These are phyloP conservation scores for Albifimbria verrucaria DNA, from an alignment of 2,329 filamentous ascomycete genomes.

Conservation along the genomic window DNA sequence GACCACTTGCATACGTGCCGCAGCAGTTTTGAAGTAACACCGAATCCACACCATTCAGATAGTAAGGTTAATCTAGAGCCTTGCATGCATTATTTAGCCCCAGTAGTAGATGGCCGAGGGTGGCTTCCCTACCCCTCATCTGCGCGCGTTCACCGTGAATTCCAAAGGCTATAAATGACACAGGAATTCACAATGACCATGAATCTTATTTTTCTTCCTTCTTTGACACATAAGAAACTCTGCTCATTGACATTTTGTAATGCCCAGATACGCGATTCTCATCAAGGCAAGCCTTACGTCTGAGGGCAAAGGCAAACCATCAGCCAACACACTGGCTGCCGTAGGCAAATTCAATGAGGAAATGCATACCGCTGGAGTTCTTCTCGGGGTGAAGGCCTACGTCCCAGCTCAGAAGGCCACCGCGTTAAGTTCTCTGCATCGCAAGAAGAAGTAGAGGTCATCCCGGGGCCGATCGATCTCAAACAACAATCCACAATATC, in stretches of 20 bases:
- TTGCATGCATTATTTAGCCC: too few relatives aligned
- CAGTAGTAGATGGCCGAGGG: too few relatives aligned
- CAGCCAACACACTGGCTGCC: neutral
- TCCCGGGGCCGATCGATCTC: neutral
- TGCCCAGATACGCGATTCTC: slow-evolving; percentile 1
- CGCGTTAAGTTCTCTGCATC: neutral
- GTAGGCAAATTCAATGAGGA: slow-evolving; percentile 2
- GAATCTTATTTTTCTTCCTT: too few relatives aligned
- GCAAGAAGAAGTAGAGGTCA: neutral
- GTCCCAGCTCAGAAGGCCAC: neutral
- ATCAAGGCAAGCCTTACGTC: neutral
- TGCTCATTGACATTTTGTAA: neutral
- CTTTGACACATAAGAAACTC: too few relatives aligned
- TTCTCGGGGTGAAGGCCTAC: neutral
- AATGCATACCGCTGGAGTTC: neutral
- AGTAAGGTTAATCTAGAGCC: too few relatives aligned
- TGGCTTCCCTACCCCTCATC: too few relatives aligned
- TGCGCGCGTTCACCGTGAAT: too few relatives aligned
- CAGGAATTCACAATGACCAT: too few relatives aligned
- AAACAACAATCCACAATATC: neutral
- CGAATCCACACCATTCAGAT: too few relatives aligned
- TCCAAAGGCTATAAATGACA: too few relatives aligned
- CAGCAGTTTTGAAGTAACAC: too few relatives aligned
- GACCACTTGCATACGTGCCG: too few relatives aligned
- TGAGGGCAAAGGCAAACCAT: neutral